Evolutionary conservation across 306 rosid genomes (phyloP), one percentile per base, ranked within the genome.

Genomic region (Fagus sylvatica): DNA sequence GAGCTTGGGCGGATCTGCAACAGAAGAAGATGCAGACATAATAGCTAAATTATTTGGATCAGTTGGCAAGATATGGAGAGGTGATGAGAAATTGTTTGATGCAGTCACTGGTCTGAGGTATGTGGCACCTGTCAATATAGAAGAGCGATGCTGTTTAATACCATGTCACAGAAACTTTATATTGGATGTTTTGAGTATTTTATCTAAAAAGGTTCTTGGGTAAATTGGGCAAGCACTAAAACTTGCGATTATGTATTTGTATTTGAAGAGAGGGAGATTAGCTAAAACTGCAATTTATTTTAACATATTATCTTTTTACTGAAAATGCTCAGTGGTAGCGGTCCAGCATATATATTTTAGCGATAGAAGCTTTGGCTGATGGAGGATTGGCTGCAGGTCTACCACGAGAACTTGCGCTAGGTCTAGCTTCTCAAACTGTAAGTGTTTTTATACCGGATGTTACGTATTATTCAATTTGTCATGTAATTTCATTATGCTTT

Each of bases 351-450:
- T 73, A 53, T 96, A 76, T 82, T 79, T 82, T 96, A 86, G 98
- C 93, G 2, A 93, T 96, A 71, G 98, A 96, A 85, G 99, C 98
- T 85, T 84, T 96, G 88, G 98, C 99, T 17, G 99, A 96, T 82
- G 99, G 98, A 83, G 99, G 96, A 73, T 98, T 93, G 67, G 99
- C 99, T 84, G 99, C 99, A 66, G 99, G 98, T 80, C 84, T 93
- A 71, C 99, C 97, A 10, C 88, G 98, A 55, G 97, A 91, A 76
- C 97, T 96, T 87, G 88, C 98, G 48, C 67, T 93, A 81, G 87
- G 84, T 71, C 87, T 96, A 72, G 99, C 99, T 78, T 91, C 99
- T 77, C 99, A 91, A 84, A 93, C 99, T 51, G 99, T 93, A 82
- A 93, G 99, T 90, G 59, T 73, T 66, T 53, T 73, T 73, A 34